Conservation (phyloP, 441 rosid species). For the Adansonia gregorii region DNA sequence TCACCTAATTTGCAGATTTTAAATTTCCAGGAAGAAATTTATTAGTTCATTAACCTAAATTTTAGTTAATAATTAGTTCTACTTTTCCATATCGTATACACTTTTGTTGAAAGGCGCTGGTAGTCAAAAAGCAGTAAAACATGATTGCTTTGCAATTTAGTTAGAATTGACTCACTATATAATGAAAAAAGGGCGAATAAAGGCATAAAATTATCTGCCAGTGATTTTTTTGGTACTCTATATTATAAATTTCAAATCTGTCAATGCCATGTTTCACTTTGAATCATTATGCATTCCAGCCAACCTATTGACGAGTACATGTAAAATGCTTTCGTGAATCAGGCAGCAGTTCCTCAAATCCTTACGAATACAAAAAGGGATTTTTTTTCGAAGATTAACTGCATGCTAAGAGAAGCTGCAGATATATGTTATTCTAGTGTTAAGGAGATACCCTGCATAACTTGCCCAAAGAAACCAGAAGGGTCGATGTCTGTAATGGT, state of each 20-base stretch:
- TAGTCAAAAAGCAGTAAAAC: background rate
- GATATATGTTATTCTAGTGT: no score
- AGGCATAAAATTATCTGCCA: background rate
- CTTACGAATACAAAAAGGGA: no score
- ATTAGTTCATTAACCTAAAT: background rate
- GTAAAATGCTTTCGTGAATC: background rate
- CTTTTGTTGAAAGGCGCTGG: background rate
- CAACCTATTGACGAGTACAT: background rate
- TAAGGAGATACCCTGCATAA: constrained; percentile 56
- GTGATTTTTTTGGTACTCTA: background rate
- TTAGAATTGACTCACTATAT: background rate
- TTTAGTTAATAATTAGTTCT: background rate
- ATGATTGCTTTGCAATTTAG: background rate
- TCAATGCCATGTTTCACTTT: background rate
- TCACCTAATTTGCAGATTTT: background rate
- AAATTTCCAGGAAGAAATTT: background rate
- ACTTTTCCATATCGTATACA: background rate
- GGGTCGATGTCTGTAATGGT: constrained; percentile 67
- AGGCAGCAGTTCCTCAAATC: no score
- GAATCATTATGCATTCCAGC: background rate
- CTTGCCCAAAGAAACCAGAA: constrained; percentile 63
- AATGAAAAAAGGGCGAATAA: background rate
- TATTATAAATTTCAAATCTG: background rate
- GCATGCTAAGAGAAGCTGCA: no score
- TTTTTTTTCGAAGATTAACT: no score